Evolutionary conservation across 208 protist genomes (phyloP), one percentile per base, ranked within the genome.

Genomic region (Trypanosoma theileri): DNA sequence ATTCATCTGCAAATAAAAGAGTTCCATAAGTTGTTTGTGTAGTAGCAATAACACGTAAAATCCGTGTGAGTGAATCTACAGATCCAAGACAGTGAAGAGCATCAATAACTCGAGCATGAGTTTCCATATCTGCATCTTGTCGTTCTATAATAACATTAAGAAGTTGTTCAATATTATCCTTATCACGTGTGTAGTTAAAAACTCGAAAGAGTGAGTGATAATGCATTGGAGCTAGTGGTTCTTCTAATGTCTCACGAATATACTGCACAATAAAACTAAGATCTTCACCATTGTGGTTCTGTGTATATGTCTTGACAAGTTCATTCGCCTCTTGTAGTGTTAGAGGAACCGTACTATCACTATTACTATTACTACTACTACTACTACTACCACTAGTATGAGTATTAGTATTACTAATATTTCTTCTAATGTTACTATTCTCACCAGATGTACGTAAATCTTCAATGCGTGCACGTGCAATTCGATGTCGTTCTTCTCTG

Each of bases 151-250:
- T 88, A 50, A 94, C 79, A 44, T 85, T 80, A 22, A 96, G 64
- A 71, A 96, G 75, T 74, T 94, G 84, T 61, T 90, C 59, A 19
- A 81, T 81, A 59, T 85, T 92, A 7, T 86, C 79, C 16, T 73
- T 75, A 53, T 94, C 86, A 10, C 77, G 81, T 42, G 82, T 75
- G 52, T 90, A 82, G 77, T 79, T 91, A 59, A 96, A 93, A 31
- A 84, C 77, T 44, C 91, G 91, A 50, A 96, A 78, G 24, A 96
- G 72, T 6, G 86, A 66, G 73, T 94, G 82, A 74, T 91, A 91
- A 75, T 96, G 88, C 46, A 76, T 85, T 16, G 72, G 66, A 11
- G 68, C 59, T 58, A 96, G 73, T 24, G 79, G 72, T 73, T 89
- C 71, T 16, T 69, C 66, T 8, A 96, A 71, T 12, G 66, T 81